Evolutionary conservation across 2,329 filamentous ascomycete species (phyloP).

Genomic region (Penicillium griseofulvum): DNA sequence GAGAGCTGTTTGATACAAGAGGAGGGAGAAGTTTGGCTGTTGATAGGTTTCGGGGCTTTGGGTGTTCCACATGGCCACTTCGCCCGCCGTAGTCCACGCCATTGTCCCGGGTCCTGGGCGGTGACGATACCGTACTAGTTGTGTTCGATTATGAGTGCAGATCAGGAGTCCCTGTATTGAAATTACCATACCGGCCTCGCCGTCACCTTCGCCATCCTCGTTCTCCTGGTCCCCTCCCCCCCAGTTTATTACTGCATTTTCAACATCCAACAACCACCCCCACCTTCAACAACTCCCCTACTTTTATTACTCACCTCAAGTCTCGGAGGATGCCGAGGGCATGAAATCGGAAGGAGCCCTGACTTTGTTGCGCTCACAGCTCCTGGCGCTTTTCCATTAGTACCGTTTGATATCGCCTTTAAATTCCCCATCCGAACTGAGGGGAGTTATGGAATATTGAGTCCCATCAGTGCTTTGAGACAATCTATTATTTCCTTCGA

Average conservation of each 20-base stretch:
- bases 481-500: conserved; percentile 13
- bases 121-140: conserved; percentile 20
- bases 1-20: conserved; percentile 7
- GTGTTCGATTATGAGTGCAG: neutral
- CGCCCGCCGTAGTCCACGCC: conserved; percentile 22
- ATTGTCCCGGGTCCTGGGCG: conserved; percentile 9
- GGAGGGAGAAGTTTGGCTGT: conserved; percentile 4
- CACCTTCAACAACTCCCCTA: conserved; percentile 12
- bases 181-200: conserved; percentile 23
- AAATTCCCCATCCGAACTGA: conserved; percentile 20
- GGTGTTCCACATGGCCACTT: conserved; percentile 24
- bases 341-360: conserved; percentile 40
- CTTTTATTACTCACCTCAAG: conserved; percentile 1
- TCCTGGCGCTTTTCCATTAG: conserved; percentile 36
- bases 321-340: conserved; percentile 40
- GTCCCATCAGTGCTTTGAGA: conserved; percentile 17
- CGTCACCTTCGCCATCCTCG: conserved; percentile 20
- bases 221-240: conserved; percentile 22
- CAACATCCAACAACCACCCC: conserved; percentile 19
- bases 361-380: conserved; percentile 43
- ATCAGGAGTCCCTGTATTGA: conserved; percentile 9
- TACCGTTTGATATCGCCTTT: conserved; percentile 22
- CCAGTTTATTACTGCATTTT: conserved; percentile 24
- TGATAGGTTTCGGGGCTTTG: conserved; percentile 11
- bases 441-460: conserved; percentile 33